Percentiles rank a stretch among this genome's conserved stretches.
Conservation (phyloP, 108 stramenopile genomes). For the Hondaea fermentalgiana region DNA sequence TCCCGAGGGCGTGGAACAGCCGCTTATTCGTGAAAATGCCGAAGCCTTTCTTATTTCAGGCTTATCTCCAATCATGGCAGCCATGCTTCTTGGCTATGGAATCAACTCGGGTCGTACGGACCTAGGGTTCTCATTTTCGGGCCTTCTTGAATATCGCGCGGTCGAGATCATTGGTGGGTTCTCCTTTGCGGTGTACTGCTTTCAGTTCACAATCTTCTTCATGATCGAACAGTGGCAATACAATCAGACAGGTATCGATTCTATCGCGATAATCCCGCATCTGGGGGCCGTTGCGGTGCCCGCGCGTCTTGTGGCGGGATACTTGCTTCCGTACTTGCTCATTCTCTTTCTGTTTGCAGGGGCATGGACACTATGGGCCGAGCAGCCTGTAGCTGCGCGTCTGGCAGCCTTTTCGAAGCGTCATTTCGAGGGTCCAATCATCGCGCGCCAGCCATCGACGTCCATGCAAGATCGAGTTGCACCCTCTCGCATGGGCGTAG, state of each 20-base stretch:
- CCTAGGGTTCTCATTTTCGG: background rate
- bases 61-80: background rate
- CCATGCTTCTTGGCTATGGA: background rate
- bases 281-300: background rate
- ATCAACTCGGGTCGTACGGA: background rate
- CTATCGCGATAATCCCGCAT: background rate
- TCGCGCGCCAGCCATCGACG: no score
- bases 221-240: constrained; percentile 9
- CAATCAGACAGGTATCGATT: background rate
- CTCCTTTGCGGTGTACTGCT: constrained; percentile 12
- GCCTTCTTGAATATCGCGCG: background rate
- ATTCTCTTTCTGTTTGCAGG: background rate
- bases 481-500: no score
- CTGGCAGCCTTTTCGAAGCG: background rate
- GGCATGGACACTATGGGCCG: background rate
- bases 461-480: no score
- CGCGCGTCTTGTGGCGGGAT: background rate
- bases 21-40: background rate
- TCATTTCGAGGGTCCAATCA: background rate
- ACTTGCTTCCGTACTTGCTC: background rate
- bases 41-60: background rate
- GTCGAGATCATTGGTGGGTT: background rate
- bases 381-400: background rate
- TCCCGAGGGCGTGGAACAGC: constrained; percentile 5
- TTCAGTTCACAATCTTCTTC: background rate